Base-by-base conservation (phyloP, 345 rosid species). In the Pseudoturritis turrita region DNA sequence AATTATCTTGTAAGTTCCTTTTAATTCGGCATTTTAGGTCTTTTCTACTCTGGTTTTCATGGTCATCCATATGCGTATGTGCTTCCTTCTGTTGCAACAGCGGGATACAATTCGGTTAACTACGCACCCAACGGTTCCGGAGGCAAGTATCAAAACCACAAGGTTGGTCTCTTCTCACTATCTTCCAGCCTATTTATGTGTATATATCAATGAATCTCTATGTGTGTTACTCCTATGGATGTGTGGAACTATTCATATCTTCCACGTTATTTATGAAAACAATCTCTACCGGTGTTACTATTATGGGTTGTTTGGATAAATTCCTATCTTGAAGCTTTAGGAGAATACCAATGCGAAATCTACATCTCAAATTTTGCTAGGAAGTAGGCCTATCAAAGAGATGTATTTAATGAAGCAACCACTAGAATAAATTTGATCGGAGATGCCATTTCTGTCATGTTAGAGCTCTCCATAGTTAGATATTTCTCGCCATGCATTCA, bases 31-130 rank as follows among this genome's bases (percentile, higher is more conserved):
- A 59, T 81, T 76, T 78, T 83, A 83, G 89, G 87, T 84, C 79
- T 84, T 87, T 82, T 52, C 82, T 64, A 81, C 87, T 83, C 82
- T 81, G 87, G 86, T 87, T 88, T 84, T 88, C 88, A 84, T 29
- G 88, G 89, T 83, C 77, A 77, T 80, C 86, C 88, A 75, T 85
- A 81, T 81, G 79, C 82, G 72, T 73, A 78, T 73, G 85, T 79
- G 73, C 82, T 82, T 81, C 90, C 87, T 80, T 86, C 88, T 89
- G 85, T 83, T 78, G 86, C 92, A 79, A 83, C 98, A 83, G 92
- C 79, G 64, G 81, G 87, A 47, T 82, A 86, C 81, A 88, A 81
- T 81, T 67, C 87, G 19, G 79, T 78, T 66, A 79, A 83, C 82
- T 90, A 92, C 74, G 86, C 91, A 79, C 84, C 84, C 70, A 83